Conservation (phyloP, 2,329 filamentous ascomycete genomes). For the Colletotrichum magnum region DNA sequence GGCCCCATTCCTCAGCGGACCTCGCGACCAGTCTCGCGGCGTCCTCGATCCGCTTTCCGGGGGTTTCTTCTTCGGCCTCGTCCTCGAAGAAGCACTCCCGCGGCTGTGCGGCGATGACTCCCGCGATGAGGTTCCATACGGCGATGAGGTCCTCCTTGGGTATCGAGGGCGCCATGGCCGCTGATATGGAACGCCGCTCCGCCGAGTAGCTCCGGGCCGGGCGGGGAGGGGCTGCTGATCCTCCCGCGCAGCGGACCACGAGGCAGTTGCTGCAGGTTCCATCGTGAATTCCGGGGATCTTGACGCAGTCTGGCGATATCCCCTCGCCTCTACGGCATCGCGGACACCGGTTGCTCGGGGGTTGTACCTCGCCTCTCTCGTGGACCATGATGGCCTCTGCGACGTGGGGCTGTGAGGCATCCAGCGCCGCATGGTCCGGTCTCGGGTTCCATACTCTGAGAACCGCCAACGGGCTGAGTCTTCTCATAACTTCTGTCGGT, state of each 20-base stretch:
- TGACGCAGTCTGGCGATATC: conserved; percentile 45
- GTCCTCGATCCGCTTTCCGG: conserved; percentile 45
- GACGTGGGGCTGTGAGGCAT: conserved; percentile 26
- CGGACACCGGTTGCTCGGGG: conserved; percentile 41
- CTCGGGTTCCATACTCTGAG: conserved; percentile 25
- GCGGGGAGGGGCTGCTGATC: conserved; percentile 1
- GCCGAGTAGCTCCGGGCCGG: conserved; percentile 34
- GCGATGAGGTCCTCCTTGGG: conserved; percentile 46
- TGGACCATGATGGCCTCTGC: conserved; percentile 46
- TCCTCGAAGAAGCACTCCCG: conserved; percentile 90
- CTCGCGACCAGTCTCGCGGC: conserved; percentile 46
- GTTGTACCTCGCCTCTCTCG: conserved; percentile 43
- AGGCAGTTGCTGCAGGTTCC: conserved; percentile 46
- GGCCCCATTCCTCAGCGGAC: conserved; percentile 46
- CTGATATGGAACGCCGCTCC: conserved; percentile 38
- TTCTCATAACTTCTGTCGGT: conserved; percentile 15
- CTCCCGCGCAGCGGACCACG: conserved; percentile 37
- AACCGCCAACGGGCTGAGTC: conserved; percentile 8
- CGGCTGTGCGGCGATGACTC: conserved; percentile 98
- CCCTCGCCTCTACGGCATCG: conserved; percentile 45
- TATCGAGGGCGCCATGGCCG: conserved; percentile 38
- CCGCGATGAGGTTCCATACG: conserved; percentile 47
- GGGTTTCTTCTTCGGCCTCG: conserved; percentile 41
- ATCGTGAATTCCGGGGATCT: conserved; percentile 38
- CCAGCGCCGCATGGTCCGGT: neutral